A percentile compares a stretch with the other conserved stretches of the same genome.
Conservation (phyloP, 2,329 filamentous ascomycete species). For the Diaporthe ilicicola region DNA sequence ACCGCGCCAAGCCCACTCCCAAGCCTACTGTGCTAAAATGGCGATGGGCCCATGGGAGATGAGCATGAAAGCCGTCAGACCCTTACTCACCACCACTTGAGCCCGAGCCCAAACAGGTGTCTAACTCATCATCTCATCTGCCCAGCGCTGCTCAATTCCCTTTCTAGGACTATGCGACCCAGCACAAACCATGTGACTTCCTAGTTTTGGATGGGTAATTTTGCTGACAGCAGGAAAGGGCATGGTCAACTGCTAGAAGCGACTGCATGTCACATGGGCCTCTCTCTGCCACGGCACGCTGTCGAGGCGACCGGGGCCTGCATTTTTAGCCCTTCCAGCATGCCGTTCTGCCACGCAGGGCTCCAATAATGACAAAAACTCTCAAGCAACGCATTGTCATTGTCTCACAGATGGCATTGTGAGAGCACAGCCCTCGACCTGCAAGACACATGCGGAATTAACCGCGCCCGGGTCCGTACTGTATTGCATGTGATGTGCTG, state of each 20-base stretch:
- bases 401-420: not conserved
- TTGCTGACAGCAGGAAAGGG: conserved; percentile 1
- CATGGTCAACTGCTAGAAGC: conserved; percentile 10
- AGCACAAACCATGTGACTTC: conserved; percentile 4
- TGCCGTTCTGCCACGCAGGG: not conserved
- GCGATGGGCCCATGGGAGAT: conserved; percentile 20
- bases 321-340: not conserved
- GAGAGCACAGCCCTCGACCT: not conserved
- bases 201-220: conserved; percentile 17
- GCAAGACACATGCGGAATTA: not conserved
- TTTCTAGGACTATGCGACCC: conserved; percentile 11
- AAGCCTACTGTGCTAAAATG: conserved; percentile 2
- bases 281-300: not conserved
- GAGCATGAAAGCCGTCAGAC: conserved; percentile 13
- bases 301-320: not conserved
- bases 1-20: conserved; percentile 6
- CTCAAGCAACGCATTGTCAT: not conserved
- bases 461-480: not conserved
- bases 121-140: conserved; percentile 20
- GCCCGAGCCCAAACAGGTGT: conserved; percentile 7
- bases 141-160: conserved; percentile 21
- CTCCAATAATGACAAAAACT: not conserved
- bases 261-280: conserved; percentile 11
- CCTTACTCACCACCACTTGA: not conserved
- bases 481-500: not conserved